Evolutionary conservation across 1,284 basidiomycete species (phyloP), one percentile per base, ranked within the genome.

Genomic region (Trametes versicolor): DNA sequence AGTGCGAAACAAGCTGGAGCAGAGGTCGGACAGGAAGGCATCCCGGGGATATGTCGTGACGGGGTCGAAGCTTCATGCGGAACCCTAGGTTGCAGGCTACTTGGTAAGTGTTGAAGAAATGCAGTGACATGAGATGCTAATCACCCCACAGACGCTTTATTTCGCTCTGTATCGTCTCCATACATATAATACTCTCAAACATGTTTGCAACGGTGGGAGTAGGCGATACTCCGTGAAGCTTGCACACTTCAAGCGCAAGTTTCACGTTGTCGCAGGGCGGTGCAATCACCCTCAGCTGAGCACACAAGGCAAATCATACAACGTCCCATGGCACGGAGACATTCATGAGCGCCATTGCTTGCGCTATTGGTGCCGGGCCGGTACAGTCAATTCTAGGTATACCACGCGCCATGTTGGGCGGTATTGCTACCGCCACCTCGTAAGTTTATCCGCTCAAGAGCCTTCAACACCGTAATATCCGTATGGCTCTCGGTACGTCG

Each of bases 1-100:
- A 57, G 91, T 94, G 36, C 82, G 83, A 78, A 89, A 87, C 10
- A 88, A 89, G 75, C 80, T 83, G 67, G 83, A 92, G 77, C 86
- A 89, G 80, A 82, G 86, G 71, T 74, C 78, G 71, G 88, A 90
- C 70, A 81, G 92, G 71, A 87, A 82, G 76, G 83, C 91, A 7
- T 76, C 81, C 13, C 80, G 88, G 56, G 92, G 92, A 7, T 94
- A 91, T 69, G 80, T 82, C 53, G 85, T 93, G 7, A 73, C 79
- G n/a, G 75, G 77, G 10, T 75, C 74, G 21, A 73, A 69, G 58
- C 39, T 76, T 27, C 47, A 58, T 45, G 58, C 56, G 6, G 65
- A 68, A 12, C 54, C 66, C 2, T 70, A 65, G 57, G 49, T 19
- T 17, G 17, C 15, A 13, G 47, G 9, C 21, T 8, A 34, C 32